These are phyloP conservation scores for Metschnikowia hibisci DNA, from an alignment of 805 yeast species.

Conservation along the genomic window DNA sequence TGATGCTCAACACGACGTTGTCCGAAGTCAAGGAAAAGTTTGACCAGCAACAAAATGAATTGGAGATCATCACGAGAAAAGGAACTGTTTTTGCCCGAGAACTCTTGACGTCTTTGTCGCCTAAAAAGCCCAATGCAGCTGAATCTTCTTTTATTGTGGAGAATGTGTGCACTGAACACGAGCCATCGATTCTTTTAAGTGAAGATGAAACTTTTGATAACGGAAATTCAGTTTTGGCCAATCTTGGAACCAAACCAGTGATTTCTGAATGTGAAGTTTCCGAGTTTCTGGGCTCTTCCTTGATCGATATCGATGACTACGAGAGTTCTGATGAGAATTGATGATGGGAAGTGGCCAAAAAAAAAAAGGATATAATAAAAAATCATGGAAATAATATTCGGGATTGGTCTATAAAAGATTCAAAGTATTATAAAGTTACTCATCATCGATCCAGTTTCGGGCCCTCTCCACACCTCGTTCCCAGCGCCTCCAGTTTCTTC, in stretches of 20 bases:
- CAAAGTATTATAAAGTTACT: constrained; percentile 9
- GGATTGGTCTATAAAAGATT: background rate
- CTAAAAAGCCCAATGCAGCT: constrained; percentile 19
- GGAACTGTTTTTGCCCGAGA: constrained; percentile 26
- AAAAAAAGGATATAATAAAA: too few relatives aligned
- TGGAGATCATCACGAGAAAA: constrained; percentile 24
- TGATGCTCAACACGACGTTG: constrained; percentile 16
- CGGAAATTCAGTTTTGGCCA: background rate
- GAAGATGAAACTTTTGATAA: constrained; percentile 11
- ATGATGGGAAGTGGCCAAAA: background rate
- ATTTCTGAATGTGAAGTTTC: background rate
- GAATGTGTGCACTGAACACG: constrained; percentile 6
- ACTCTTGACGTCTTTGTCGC: constrained; percentile 24
- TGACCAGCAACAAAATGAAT: constrained; percentile 20
- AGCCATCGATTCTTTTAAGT: constrained; percentile 14
- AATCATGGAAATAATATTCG: background rate
- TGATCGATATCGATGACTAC: constrained; percentile 25
- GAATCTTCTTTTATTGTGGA: constrained; percentile 31
- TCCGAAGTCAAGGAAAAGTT: constrained; percentile 17
- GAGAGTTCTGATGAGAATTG: constrained; percentile 14
- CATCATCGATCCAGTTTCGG: constrained; percentile 67
- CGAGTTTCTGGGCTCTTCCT: background rate
- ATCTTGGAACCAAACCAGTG: background rate
- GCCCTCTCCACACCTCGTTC: constrained; percentile 80
- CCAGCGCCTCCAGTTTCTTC: constrained; percentile 71